Percentiles rank a stretch among this genome's conserved stretches.
phyloP scores from a whole-genome alignment of 345 rosid species.

The Gossypium anomalum region DNA sequence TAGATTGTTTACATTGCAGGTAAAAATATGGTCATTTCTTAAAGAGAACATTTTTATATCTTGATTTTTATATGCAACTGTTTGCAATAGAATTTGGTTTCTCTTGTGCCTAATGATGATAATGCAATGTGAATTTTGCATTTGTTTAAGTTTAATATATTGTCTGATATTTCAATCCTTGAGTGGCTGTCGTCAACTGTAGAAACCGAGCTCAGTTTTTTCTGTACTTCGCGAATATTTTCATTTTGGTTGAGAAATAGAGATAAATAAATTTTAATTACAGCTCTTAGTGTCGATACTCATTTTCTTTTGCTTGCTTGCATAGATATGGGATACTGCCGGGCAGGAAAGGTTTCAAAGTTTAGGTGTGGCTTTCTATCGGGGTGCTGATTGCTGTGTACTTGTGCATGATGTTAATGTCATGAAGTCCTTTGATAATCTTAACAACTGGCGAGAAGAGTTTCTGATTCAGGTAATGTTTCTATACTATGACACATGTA shows the following conservation, averaged over 20 bases:
- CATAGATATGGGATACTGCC: conserved; percentile 90
- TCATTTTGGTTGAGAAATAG: background rate
- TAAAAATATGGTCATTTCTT: conserved; percentile 11
- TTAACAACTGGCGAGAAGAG: conserved; percentile 92
- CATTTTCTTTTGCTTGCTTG: background rate
- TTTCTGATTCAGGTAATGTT: conserved; percentile 71
- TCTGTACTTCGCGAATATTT: background rate
- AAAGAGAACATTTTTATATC: background rate
- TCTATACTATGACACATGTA: background rate
- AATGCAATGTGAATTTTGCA: background rate
- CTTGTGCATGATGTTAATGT: conserved; percentile 89
- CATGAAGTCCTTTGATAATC: conserved; percentile 75
- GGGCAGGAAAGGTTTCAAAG: conserved; percentile 96
- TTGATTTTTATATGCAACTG: background rate
- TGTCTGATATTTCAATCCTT: background rate
- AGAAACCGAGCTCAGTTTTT: background rate
- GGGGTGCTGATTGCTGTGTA: conserved; percentile 93
- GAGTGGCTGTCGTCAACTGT: background rate
- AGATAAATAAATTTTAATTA: background rate
- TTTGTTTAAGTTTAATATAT: background rate
- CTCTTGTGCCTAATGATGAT: background rate
- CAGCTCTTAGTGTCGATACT: background rate
- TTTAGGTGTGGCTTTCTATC: conserved; percentile 85
- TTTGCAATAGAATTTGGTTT: background rate
- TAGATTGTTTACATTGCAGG: conserved; percentile 89